Percentiles rank a stretch among this genome's conserved stretches.
Conservation (phyloP, 306 rosid genomes). For the Canavalia gladiata region DNA sequence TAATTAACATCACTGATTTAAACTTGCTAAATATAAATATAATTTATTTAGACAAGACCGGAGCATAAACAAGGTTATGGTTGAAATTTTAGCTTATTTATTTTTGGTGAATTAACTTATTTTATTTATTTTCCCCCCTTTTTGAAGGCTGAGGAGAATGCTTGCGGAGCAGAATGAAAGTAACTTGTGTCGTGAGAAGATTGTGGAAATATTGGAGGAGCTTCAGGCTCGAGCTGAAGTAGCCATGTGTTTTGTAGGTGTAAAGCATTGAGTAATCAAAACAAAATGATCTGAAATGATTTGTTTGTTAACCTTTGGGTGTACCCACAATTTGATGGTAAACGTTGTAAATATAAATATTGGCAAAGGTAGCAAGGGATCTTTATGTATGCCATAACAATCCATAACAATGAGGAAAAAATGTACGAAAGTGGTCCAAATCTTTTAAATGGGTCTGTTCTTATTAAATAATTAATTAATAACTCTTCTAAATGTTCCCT, state of each 20-base stretch:
- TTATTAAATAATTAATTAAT: no score
- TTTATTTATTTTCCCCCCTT: constrained; percentile 10
- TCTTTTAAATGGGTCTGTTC: not conserved
- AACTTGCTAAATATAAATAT: not conserved
- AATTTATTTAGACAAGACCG: not conserved
- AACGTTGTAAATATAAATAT: constrained; percentile 40
- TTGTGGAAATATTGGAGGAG: constrained; percentile 81
- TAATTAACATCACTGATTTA: not conserved
- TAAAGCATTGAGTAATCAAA: constrained; percentile 66
- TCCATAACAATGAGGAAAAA: not conserved
- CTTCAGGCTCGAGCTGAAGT: constrained; percentile 96
- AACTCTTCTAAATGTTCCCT: not conserved
- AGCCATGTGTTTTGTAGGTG: constrained; percentile 88
- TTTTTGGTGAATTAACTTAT: not conserved
- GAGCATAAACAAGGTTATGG: not conserved
- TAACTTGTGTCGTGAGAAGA: constrained; percentile 68
- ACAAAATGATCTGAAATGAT: not conserved
- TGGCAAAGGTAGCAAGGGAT: constrained; percentile 1
- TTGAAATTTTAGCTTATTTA: not conserved
- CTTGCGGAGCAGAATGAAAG: constrained; percentile 64
- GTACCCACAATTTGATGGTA: constrained; percentile 27
- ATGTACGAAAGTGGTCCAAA: not conserved
- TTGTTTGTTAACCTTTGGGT: constrained; percentile 31
- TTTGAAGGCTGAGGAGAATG: constrained; percentile 86
- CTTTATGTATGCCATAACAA: not conserved